Evolutionary conservation across 768 basidiomycete species (phyloP).

Genomic region (Hygrophorus pudorinus): DNA sequence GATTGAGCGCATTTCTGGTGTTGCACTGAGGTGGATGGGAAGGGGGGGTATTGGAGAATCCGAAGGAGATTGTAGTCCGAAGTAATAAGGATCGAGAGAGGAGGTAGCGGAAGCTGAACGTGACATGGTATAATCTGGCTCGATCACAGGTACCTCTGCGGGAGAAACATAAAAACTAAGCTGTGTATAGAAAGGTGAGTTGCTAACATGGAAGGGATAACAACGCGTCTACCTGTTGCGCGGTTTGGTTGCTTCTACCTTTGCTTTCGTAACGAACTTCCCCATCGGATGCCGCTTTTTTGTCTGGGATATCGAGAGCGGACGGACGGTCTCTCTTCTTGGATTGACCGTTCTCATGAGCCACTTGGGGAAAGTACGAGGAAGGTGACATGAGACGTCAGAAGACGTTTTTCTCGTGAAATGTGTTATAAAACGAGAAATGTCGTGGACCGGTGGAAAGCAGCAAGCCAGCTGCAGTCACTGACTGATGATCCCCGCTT

Average conservation of each 20-base stretch:
- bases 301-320: constrained; percentile 37
- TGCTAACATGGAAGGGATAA: constrained; percentile 13
- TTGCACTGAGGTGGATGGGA: constrained; percentile 36
- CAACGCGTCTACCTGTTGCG: constrained; percentile 24
- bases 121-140: constrained; percentile 39
- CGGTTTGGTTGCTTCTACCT: constrained; percentile 9
- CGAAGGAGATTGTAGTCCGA: constrained; percentile 60
- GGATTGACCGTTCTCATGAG: constrained; percentile 25
- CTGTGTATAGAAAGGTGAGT: constrained; percentile 17
- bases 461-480: constrained; percentile 10
- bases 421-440: too few species aligned
- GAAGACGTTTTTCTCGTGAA: too few species aligned
- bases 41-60: constrained; percentile 52
- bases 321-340: constrained; percentile 44
- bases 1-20: constrained; percentile 47
- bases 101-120: constrained; percentile 71
- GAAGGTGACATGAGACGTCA: too few species aligned
- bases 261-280: constrained; percentile 31
- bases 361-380: constrained; percentile 23
- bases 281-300: constrained; percentile 27
- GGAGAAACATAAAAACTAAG: constrained; percentile 40
- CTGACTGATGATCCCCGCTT: constrained; percentile 7
- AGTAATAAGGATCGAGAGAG: constrained; percentile 85
- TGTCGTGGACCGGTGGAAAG: not conserved
- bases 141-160: constrained; percentile 29